Conservation (phyloP, 2,329 filamentous ascomycete genomes). For the Cordyceps tenuipes region DNA sequence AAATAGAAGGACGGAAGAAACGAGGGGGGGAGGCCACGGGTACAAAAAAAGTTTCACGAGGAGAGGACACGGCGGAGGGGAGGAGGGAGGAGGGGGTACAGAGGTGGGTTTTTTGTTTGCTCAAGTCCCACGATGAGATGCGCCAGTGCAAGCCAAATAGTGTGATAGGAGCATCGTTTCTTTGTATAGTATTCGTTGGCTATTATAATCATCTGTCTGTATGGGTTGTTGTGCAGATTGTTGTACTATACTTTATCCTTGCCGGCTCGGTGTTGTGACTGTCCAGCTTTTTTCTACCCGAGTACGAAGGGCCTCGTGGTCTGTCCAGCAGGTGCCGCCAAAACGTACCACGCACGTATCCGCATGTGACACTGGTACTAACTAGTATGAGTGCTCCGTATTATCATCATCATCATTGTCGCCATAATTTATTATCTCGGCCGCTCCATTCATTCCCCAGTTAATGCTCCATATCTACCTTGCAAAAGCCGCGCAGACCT, state of each 20-base stretch:
- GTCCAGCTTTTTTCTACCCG: too few species aligned
- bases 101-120: neutral
- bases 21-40: neutral
- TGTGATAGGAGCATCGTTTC: too few species aligned
- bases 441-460: neutral
- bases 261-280: too few species aligned
- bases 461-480: slow-evolving; percentile 1
- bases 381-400: too few species aligned
- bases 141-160: too few species aligned
- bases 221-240: too few species aligned
- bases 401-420: neutral
- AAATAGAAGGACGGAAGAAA: neutral
- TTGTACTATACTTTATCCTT: too few species aligned
- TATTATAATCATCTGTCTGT: too few species aligned
- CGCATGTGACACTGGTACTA: neutral
- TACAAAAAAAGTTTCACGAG: slow-evolving; percentile 2
- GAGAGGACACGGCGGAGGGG: neutral
- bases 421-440: neutral
- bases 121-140: neutral
- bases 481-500: neutral
- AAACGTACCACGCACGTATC: neutral
- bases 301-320: too few species aligned
- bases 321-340: neutral
- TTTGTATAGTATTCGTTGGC: too few species aligned
- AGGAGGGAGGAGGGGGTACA: neutral